phyloP scores from a whole-genome alignment of 1,284 basidiomycete genomes.

The Trichosporon sp. region DNA sequence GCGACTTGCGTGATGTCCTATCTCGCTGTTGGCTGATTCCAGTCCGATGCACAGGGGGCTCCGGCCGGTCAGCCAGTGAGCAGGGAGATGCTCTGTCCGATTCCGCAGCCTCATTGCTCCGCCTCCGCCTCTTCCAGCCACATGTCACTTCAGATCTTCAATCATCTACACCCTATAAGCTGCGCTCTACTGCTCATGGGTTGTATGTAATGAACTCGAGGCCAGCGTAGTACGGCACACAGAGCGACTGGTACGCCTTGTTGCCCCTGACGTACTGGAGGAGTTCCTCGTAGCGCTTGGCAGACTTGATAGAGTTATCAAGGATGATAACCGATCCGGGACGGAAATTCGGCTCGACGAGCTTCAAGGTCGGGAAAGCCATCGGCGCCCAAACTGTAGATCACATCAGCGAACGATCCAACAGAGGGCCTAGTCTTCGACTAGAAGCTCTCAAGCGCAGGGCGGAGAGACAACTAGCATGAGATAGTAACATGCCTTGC shows the following conservation, averaged over 20 bases:
- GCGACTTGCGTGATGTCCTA: neutral
- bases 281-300: conserved; percentile 24
- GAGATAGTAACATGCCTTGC: neutral
- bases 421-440: no score
- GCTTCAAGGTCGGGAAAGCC: conserved; percentile 24
- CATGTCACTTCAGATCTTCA: neutral
- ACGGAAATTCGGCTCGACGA: conserved; percentile 22
- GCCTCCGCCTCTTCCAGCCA: neutral
- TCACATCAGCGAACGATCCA: neutral
- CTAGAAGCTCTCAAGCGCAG: no score
- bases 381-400: conserved; percentile 29
- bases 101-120: neutral
- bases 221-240: conserved; percentile 26
- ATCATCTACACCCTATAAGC: neutral
- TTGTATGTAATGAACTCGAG: conserved; percentile 25
- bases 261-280: conserved; percentile 7
- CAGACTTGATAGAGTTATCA: conserved; percentile 20
- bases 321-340: conserved; percentile 22
- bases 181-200: no score
- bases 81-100: neutral
- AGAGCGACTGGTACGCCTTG: conserved; percentile 6
- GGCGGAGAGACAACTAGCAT: neutral
- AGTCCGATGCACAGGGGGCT: neutral
- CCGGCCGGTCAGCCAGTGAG: neutral
- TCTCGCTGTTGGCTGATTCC: no score